Base-by-base conservation (phyloP, 202 grass and related monocot genomes). In the Dendrocalamus latiflorus region DNA sequence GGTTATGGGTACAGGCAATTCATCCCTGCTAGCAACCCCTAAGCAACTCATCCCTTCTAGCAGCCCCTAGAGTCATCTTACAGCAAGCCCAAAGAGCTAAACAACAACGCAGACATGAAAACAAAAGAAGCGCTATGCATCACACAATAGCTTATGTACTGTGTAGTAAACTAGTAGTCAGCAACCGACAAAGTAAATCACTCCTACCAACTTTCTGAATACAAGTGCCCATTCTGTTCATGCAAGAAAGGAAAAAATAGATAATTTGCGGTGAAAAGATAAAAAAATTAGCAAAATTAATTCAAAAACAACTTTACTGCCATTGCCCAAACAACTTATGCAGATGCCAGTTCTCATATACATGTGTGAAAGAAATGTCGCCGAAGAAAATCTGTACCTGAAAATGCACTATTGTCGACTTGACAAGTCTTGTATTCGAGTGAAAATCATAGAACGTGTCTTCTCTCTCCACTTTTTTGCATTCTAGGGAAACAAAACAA, bases 351-450 rank as follows among this genome's bases (percentile, higher is more conserved):
- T 43, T 62, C 25, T 65, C 28, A 65, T 65, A 41, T 58, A 41
- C 56, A 67, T 72, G 16, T 74, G 17, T 74, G 60, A 54, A 73
- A 13, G 49, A 44, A 42, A 68, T 51, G 20, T 14, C n/a, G n/a
- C n/a, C 24, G 22, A 33, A 26, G 68, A 26, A 51, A 68, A 78
- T 85, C 20, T 37, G 53, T 91, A 95, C 95, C 95, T 98, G 95
- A 69, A 98, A 98, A 88, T 98, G 95, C 21, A 93, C 90, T 81
- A 93, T 91, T 4, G 89, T 98, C 26, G 87, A 76, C 76, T 91
- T 95, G 82, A 86, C 92, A 78, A 80, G 33, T 83, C 92, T 88
- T 18, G 92, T 91, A n/a, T n/a, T n/a, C n/a, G n/a, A n/a, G n/a
- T n/a, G n/a, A n/a, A n/a, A n/a, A n/a, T n/a, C n/a, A n/a, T 85